Base-by-base conservation (phyloP, 2,329 filamentous ascomycete genomes). In the Fusarium agapanthi region DNA sequence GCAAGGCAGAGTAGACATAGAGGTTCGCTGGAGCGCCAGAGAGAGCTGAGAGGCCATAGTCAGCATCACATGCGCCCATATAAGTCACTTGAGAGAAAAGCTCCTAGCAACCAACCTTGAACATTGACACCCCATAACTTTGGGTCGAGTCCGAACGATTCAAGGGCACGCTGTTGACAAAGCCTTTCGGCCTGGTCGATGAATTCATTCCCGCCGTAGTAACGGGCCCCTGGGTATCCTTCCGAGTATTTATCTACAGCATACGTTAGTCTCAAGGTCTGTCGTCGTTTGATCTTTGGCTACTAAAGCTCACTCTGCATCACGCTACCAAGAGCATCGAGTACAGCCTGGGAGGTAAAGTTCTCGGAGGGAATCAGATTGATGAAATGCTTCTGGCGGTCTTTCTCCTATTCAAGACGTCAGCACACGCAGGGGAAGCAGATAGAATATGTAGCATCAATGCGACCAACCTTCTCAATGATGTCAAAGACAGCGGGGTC, bases 91-190 rank as follows among this genome's bases (percentile, higher is more conserved):
- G 26, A 26, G n/a, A 35, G 47, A 14, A 24, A 24, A 44, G n/a
- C 16, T 32, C 18, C 15, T 53, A 26, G 40, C 34, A n/a, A 81
- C 90, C 78, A 82, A 94, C 93, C 88, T 81, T 98, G 95, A 30
- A 98, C 95, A 78, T 98, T 98, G 80, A 98, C 95, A 69, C 96
- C 95, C 95, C 95, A 98, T 84, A 97, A 91, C 82, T 93, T 91
- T 30, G 92, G 85, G 77, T 95, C 92, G 61, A 98, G 85, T 35
- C 92, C 90, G 82, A 97, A 98, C 1, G 95, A 91, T 83, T 97
- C 90, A 18, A 98, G 86, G 24, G 96, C 96, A 78, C 95, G 91
- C 81, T 94, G 88, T 85, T 98, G 96, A 84, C 95, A 98, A 53
- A 97, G 86, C 51, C 92, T 87, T 85, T 98, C 95, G 11, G 95